These are phyloP conservation scores for Boechera retrofracta DNA, from an alignment of 345 rosid genomes.

Conservation along the genomic window DNA sequence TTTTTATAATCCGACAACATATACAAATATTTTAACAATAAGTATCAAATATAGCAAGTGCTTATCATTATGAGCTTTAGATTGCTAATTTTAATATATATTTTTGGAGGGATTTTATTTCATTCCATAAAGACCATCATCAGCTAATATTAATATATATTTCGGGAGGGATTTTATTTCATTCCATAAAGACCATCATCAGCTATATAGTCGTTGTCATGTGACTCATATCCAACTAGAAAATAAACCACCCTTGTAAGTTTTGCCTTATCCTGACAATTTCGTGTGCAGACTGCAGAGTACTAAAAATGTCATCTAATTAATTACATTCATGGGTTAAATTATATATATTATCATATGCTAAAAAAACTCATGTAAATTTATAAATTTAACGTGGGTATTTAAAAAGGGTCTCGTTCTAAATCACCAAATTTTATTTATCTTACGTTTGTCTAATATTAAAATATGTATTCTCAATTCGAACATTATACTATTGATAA, in stretches of 20 bases:
- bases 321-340: not conserved
- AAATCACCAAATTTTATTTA: not conserved
- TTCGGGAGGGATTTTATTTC: not conserved
- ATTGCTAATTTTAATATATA: not conserved
- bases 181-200: not conserved
- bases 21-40: not conserved
- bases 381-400: not conserved
- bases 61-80: not conserved
- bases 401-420: not conserved
- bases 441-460: not conserved
- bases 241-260: slow-evolving; percentile 7
- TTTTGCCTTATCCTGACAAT: slow-evolving; percentile 5
- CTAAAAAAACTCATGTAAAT: not conserved
- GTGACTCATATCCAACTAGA: slow-evolving; percentile 19
- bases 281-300: not conserved
- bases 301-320: slow-evolving; percentile 3
- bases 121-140: not conserved
- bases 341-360: not conserved
- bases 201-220: slow-evolving; percentile 27
- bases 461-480: not conserved
- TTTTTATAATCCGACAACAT: not conserved
- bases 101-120: not conserved
- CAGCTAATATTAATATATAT: not conserved
- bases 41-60: no score
- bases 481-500: not conserved